Evolutionary conservation across 1,284 basidiomycete genomes (phyloP), one percentile per base, ranked within the genome.

Genomic region (Tilletia walkeri): DNA sequence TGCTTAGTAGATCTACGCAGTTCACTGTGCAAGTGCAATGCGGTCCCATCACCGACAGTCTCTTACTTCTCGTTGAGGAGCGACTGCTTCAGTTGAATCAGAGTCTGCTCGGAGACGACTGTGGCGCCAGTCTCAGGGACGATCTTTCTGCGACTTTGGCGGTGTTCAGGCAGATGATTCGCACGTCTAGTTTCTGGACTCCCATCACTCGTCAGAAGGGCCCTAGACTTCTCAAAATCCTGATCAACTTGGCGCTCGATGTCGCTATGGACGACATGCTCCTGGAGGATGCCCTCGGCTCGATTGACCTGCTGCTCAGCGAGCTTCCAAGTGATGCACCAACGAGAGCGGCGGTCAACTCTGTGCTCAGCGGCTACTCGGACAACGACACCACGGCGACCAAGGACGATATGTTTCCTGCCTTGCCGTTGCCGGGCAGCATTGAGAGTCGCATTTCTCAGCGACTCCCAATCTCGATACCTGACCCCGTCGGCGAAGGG

Each of bases 291-390:
- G 56, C 24, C 45, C 1, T 53, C 78, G 18, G 74, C 75, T 24
- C 79, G 76, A 38, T 65, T 81, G 9, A 77, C 72, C 76, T 72
- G 63, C 18, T 78, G 76, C 0, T 82, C 81, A 45, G 79, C 75
- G 36, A 80, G 72, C 53, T 72, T 77, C 14, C 75, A 74, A 59
- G 70, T 69, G 66, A 73, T 53, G 53, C 66, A 79, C 53, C 71
- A 76, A 41, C 69, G 73, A 61, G 69, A 49, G 38, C 65, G 24
- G 39, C 18, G 67, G 39, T 49, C 72, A 38, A 9, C 56, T 45
- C 41, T 45, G 41, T 45, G 41, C 41, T 45, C 41, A 45, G 41
- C 41, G 41, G 41, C 9, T 9, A 7, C 14, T 45, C 41, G 41
- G 41, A 45, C 41, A 45, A 14, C 41, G 14, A 14, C 14, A 14